A percentile compares a stretch with the other conserved stretches of the same genome.
These are phyloP conservation scores for Lunularia cruciata DNA, from an alignment of 225 moss, liverwort and hornwort species.

Conservation along the genomic window DNA sequence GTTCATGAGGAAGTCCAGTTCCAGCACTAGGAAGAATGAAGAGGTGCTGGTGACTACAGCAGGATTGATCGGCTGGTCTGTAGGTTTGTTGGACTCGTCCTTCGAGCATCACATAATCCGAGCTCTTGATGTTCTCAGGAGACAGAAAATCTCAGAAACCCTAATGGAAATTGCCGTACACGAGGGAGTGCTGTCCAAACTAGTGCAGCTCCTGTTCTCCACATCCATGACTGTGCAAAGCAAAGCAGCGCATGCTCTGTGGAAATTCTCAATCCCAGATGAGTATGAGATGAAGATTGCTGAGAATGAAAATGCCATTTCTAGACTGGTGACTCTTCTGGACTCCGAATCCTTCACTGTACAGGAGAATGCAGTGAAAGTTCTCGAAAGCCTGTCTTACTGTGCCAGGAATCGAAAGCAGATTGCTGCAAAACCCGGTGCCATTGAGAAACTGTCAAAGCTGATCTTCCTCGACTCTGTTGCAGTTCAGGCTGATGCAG, in stretches of 20 bases:
- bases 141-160: constrained; percentile 3
- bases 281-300: constrained; percentile 27
- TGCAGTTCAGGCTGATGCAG: constrained; percentile 27
- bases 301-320: constrained; percentile 5
- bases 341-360: constrained; percentile 21
- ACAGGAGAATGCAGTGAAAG: constrained; percentile 28
- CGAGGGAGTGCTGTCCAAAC: constrained; percentile 19
- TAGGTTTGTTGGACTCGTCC: constrained; percentile 19
- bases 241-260: constrained; percentile 15
- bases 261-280: constrained; percentile 25
- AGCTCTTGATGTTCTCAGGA: constrained; percentile 15
- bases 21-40: neutral
- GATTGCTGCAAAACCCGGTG: constrained; percentile 19
- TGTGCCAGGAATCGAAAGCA: constrained; percentile 11
- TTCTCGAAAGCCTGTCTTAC: constrained; percentile 32
- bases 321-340: constrained; percentile 27
- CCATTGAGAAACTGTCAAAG: constrained; percentile 23
- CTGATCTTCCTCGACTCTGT: constrained; percentile 25
- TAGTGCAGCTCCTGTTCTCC: constrained; percentile 25
- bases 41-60: neutral
- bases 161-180: constrained; percentile 27
- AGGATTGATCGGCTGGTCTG: constrained; percentile 30
- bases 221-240: constrained; percentile 20
- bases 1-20: neutral
- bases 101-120: constrained; percentile 12